A percentile compares a stretch with the other conserved stretches of the same genome.
Conservation (phyloP, 805 yeast genomes). For the Starmerella scarabaei region DNA sequence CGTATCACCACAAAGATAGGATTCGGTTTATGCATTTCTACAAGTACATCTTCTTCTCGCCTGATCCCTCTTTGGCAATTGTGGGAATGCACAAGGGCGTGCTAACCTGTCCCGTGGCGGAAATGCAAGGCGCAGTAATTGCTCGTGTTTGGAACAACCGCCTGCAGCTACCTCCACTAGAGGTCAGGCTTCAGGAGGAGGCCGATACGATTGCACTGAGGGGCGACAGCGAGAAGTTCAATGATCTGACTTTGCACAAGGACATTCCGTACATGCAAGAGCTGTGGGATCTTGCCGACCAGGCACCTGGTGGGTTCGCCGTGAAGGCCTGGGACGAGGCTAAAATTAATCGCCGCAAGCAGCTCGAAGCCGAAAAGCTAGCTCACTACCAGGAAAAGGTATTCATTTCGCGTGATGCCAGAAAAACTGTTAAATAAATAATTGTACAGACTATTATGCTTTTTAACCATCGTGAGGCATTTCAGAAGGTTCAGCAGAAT, state of each 20-base stretch:
- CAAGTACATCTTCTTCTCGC: conserved; percentile 43
- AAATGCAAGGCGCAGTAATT: conserved; percentile 51
- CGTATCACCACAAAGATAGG: not conserved
- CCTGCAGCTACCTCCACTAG: conserved; percentile 36
- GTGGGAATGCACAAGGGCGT: conserved; percentile 35
- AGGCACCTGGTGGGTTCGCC: conserved; percentile 29
- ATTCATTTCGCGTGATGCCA: no score
- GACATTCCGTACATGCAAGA: conserved; percentile 47
- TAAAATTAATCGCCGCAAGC: conserved; percentile 15
- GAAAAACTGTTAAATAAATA: no score
- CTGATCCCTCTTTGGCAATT: conserved; percentile 53
- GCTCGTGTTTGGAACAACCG: conserved; percentile 50
- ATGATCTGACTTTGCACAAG: conserved; percentile 37
- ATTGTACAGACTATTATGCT: no score
- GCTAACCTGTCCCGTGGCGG: conserved; percentile 28
- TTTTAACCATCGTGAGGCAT: no score
- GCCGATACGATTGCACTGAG: conserved; percentile 29
- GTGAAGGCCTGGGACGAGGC: conserved; percentile 43
- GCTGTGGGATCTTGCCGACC: conserved; percentile 28
- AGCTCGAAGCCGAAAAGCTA: conserved; percentile 9
- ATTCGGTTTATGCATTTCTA: conserved; percentile 36
- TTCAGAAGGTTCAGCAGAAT: not conserved
- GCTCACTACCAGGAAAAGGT: conserved; percentile 14
- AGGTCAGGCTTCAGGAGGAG: conserved; percentile 38
- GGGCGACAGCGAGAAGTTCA: conserved; percentile 37